Evolutionary conservation across 1,284 basidiomycete species (phyloP).

Genomic region (Coniferiporia sulphurascens): DNA sequence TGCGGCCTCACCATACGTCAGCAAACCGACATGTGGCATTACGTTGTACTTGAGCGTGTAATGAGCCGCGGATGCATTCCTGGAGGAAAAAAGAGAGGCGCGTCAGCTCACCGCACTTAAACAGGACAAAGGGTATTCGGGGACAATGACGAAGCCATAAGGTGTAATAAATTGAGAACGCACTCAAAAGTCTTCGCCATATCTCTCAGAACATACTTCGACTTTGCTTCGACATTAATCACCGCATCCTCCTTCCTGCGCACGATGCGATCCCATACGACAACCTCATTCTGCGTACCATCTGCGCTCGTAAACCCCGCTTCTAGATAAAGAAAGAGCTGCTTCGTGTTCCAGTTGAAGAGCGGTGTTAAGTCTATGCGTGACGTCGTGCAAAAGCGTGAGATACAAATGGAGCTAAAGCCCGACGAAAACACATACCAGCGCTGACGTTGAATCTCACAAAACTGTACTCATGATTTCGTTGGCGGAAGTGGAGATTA

Average conservation of each 20-base stretch:
- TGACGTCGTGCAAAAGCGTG: background rate
- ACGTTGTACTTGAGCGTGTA: constrained; percentile 85
- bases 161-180: constrained; percentile 29
- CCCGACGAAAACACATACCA: constrained; percentile 40
- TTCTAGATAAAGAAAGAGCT: constrained; percentile 80
- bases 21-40: constrained; percentile 83
- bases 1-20: constrained; percentile 73
- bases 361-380: constrained; percentile 68
- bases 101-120: constrained; percentile 13
- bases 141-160: background rate
- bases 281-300: constrained; percentile 78
- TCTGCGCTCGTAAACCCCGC: constrained; percentile 72
- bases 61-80: constrained; percentile 58
- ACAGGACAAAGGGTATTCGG: constrained; percentile 2
- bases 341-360: constrained; percentile 95
- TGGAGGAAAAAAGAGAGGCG: constrained; percentile 26
- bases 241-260: constrained; percentile 70
- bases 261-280: constrained; percentile 90
- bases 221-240: constrained; percentile 60
- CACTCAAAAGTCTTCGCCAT: constrained; percentile 75
- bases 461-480: constrained; percentile 68
- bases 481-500: constrained; percentile 48
- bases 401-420: background rate
- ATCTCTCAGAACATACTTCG: constrained; percentile 85
- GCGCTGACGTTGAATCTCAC: constrained; percentile 75